phyloP scores from a whole-genome alignment of 345 rosid genomes.

The Eutrema heterophyllum region DNA sequence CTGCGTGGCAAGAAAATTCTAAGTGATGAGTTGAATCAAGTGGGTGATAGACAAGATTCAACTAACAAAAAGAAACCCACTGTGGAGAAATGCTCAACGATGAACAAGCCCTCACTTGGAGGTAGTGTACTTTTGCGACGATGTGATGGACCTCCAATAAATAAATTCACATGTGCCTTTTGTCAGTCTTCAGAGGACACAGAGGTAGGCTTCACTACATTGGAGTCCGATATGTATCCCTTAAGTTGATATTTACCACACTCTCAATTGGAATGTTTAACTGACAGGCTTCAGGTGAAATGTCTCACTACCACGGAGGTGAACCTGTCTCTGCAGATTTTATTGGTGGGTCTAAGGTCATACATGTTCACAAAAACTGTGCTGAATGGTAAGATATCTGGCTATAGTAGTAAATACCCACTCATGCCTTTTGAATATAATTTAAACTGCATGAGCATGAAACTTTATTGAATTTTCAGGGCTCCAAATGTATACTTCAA shows the following conservation, averaged over 20 bases:
- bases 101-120: conserved; percentile 21
- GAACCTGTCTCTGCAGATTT: conserved; percentile 56
- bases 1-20: conserved; percentile 11
- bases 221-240: neutral
- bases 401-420: neutral
- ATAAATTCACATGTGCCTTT: conserved; percentile 55
- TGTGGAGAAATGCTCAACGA: conserved; percentile 23
- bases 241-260: neutral
- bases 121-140: conserved; percentile 27
- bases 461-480: conserved; percentile 39
- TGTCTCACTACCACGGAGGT: conserved; percentile 67
- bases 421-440: neutral
- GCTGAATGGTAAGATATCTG: conserved; percentile 68
- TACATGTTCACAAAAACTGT: conserved; percentile 79
- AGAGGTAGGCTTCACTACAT: conserved; percentile 46
- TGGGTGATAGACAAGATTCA: conserved; percentile 16
- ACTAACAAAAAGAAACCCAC: conserved; percentile 4
- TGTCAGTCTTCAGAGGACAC: conserved; percentile 66
- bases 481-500: conserved; percentile 90
- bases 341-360: conserved; percentile 47
- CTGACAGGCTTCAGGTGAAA: conserved; percentile 77
- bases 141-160: conserved; percentile 32
- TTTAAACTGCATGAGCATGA: neutral
- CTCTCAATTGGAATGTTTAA: neutral
- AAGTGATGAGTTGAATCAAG: conserved; percentile 29